These are phyloP conservation scores for Debaryomycetaceae sp. DNA, from an alignment of 1,139 yeast genomes.

Conservation along the genomic window DNA sequence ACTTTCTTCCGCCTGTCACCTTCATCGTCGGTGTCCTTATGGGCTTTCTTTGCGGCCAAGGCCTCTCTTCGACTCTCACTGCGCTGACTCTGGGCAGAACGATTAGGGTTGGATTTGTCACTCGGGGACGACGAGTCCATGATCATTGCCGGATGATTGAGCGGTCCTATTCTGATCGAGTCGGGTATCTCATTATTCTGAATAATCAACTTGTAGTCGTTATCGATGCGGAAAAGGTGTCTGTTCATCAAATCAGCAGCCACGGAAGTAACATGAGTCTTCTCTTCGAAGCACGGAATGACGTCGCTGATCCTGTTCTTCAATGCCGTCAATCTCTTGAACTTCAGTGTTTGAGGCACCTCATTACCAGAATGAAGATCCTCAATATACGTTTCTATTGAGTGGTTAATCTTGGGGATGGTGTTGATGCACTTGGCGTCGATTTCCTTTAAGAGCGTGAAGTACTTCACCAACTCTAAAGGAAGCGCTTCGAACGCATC, in stretches of 20 bases:
- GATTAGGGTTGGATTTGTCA: conserved; percentile 28
- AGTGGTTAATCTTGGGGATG: conserved; percentile 61
- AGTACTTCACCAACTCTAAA: conserved; percentile 73
- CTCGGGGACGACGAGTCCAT: conserved; percentile 46
- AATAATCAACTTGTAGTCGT: conserved; percentile 71
- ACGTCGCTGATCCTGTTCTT: conserved; percentile 59
- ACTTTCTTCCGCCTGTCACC: conserved; percentile 9
- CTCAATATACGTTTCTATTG: conserved; percentile 55
- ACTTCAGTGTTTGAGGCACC: conserved; percentile 9
- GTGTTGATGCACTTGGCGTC: conserved; percentile 88
- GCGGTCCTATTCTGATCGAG: conserved; percentile 62
- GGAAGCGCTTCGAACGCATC: conserved; percentile 95
- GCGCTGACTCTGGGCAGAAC: conserved; percentile 67
- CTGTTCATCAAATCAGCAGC: conserved; percentile 77
- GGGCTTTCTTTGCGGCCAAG: conserved; percentile 78
- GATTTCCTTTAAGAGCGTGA: conserved; percentile 85
- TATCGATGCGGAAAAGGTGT: conserved; percentile 70
- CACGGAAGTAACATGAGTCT: conserved; percentile 94
- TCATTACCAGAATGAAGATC: conserved; percentile 28
- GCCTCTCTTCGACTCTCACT: conserved; percentile 90
- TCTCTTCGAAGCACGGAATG: conserved; percentile 92
- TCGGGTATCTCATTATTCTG: conserved; percentile 75
- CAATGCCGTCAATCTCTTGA: conserved; percentile 29
- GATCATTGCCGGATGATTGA: conserved; percentile 87
- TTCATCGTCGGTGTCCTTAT: conserved; percentile 37